Evolutionary conservation across 495 filamentous ascomycete species (phyloP).

Genomic region (Podospora anserina): DNA sequence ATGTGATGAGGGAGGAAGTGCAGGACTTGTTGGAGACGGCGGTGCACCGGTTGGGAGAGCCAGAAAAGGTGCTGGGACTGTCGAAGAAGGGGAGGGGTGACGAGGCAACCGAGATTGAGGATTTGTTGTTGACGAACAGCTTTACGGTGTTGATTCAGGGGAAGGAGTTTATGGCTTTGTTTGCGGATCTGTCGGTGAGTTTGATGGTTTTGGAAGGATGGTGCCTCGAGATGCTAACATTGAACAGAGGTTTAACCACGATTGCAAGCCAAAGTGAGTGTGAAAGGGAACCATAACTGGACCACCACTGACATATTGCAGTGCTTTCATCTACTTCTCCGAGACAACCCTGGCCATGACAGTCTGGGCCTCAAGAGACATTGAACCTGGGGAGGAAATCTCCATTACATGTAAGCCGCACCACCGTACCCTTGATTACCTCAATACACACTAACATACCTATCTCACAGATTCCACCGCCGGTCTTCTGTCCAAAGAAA

Average conservation of each 20-base stretch:
- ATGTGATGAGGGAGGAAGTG: conserved; percentile 27
- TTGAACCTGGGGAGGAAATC: conserved; percentile 38
- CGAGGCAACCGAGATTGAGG: conserved; percentile 52
- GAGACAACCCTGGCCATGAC: conserved; percentile 32
- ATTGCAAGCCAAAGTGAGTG: conserved; percentile 37
- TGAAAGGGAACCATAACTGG: neutral
- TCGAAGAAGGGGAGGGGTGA: conserved; percentile 65
- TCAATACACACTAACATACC: neutral
- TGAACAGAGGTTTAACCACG: conserved; percentile 37
- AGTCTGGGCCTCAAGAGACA: conserved; percentile 34
- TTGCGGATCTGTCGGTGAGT: conserved; percentile 35
- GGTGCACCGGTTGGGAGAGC: conserved; percentile 24
- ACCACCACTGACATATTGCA: conserved; percentile 18
- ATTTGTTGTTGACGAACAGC: conserved; percentile 62
- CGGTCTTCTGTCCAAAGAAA: conserved; percentile 28
- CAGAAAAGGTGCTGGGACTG: conserved; percentile 22
- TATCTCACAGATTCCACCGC: conserved; percentile 28
- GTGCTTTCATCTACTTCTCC: conserved; percentile 37
- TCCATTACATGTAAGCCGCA: conserved; percentile 35
- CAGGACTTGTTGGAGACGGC: conserved; percentile 29
- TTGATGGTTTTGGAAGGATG: neutral
- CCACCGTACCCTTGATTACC: no score
- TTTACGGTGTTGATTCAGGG: conserved; percentile 32
- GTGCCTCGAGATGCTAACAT: neutral
- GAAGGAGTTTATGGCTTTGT: conserved; percentile 30